Evolutionary conservation across 345 rosid genomes (phyloP).

Genomic region (Xanthoceras sorbifolium): DNA sequence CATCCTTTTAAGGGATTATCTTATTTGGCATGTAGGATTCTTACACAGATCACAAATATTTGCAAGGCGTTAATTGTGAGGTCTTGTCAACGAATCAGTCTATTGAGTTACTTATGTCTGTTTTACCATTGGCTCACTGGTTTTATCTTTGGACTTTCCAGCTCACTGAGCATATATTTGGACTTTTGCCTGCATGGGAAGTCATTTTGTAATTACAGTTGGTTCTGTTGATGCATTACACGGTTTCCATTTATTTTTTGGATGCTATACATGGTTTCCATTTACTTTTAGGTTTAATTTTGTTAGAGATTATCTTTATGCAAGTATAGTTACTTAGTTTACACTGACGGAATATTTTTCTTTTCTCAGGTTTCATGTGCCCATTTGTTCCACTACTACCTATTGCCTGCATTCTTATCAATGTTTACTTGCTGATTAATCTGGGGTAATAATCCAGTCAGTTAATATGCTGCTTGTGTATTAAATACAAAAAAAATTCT

Average conservation of each 20-base stretch:
- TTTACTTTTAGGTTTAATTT: neutral
- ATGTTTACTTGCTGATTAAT: slow-evolving; percentile 81
- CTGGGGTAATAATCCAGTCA: slow-evolving; percentile 65
- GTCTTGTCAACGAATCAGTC: neutral
- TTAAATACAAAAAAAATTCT: neutral
- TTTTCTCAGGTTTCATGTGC: slow-evolving; percentile 74
- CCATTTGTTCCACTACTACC: slow-evolving; percentile 97
- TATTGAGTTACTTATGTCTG: neutral
- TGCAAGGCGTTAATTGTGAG: neutral
- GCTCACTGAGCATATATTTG: neutral
- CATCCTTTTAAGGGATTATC: neutral
- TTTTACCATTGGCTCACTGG: neutral
- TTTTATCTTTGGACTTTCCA: neutral
- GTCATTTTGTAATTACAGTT: neutral
- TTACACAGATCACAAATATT: neutral
- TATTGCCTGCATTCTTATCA: slow-evolving; percentile 79
- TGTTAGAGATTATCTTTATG: neutral
- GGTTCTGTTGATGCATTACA: neutral
- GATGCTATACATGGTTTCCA: too few species aligned
- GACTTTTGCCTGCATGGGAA: neutral
- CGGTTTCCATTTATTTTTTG: too few species aligned
- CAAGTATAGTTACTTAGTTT: neutral
- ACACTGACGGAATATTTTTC: slow-evolving; percentile 8
- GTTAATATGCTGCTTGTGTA: slow-evolving; percentile 9
- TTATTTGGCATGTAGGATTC: neutral